phyloP scores from a whole-genome alignment of 2,329 filamentous ascomycete genomes.

The Daldinia eschscholtzii region DNA sequence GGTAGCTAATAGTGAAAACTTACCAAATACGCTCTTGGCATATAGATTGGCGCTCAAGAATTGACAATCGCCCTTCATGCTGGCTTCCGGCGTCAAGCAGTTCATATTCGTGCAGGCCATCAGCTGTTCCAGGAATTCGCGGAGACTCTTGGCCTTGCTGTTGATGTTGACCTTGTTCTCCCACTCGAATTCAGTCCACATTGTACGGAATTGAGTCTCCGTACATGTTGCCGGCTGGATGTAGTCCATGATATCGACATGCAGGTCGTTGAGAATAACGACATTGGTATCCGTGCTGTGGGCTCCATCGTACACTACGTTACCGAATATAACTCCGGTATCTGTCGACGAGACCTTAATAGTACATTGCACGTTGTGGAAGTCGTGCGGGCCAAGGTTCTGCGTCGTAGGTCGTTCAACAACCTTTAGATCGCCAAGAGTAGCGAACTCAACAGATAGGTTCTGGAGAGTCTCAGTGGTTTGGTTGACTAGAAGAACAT shows the following conservation, averaged over 20 bases:
- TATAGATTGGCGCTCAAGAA: conserved; percentile 98
- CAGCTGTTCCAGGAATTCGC: conserved; percentile 91
- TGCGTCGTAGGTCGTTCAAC: conserved; percentile 97
- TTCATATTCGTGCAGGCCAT: conserved; percentile 99
- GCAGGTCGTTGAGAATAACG: conserved; percentile 96
- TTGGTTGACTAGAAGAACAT: conserved; percentile 97
- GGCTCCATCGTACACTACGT: conserved; percentile 95
- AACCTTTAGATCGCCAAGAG: conserved; percentile 95
- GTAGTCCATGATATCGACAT: conserved; percentile 99
- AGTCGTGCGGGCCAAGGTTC: conserved; percentile 94
- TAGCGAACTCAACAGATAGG: conserved; percentile 97
- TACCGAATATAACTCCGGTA: conserved; percentile 98
- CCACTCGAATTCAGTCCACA: conserved; percentile 99
- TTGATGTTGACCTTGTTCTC: conserved; percentile 99
- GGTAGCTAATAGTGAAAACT: conserved; percentile 57
- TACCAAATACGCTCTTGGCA: conserved; percentile 97
- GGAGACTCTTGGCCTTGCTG: conserved; percentile 90
- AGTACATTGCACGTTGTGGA: conserved; percentile 97
- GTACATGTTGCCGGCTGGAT: conserved; percentile 97
- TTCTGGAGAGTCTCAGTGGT: conserved; percentile 97
- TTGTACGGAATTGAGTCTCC: conserved; percentile 98
- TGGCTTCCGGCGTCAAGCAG: conserved; percentile 95
- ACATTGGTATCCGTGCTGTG: conserved; percentile 95
- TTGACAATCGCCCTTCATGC: conserved; percentile 96
- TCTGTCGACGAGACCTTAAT: conserved; percentile 99